phyloP scores from a whole-genome alignment of 2,329 filamentous ascomycete genomes.

The Fusarium chlamydosporum region DNA sequence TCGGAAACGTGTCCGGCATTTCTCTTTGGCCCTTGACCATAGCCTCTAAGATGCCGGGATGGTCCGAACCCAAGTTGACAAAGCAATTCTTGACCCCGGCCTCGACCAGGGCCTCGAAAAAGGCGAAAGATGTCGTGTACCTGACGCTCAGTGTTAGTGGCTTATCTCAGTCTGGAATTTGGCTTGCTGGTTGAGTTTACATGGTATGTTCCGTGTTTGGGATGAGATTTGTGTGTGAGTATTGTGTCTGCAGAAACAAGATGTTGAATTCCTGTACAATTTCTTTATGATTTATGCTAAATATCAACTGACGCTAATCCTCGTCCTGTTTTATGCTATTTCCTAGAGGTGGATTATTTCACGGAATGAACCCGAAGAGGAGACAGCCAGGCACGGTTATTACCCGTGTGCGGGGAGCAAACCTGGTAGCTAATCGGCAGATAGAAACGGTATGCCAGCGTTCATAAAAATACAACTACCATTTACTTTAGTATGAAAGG shows the following conservation, averaged over 20 bases:
- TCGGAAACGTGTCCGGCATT: conserved; percentile 11
- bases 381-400: neutral
- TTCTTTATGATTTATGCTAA: neutral
- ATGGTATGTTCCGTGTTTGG: too few species aligned
- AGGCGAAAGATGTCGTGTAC: conserved; percentile 32
- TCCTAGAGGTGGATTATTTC: neutral
- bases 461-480: too few species aligned
- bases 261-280: fast-evolving
- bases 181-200: too few species aligned
- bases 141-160: neutral
- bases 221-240: neutral
- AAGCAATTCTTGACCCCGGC: conserved; percentile 66
- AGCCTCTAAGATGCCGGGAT: conserved; percentile 52
- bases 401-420: conserved; percentile 5
- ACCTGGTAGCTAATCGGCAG: conserved; percentile 13
- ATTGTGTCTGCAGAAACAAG: neutral
- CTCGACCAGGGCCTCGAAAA: conserved; percentile 29
- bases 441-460: fast-evolving
- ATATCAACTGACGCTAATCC: neutral
- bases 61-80: conserved; percentile 68
- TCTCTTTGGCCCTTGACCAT: conserved; percentile 49
- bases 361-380: conserved; percentile 9
- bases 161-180: too few species aligned
- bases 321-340: neutral
- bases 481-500: too few species aligned